These are phyloP conservation scores for Pseudocercospora pini-densiflorae DNA, from an alignment of 2,329 filamentous ascomycete species.

Conservation along the genomic window DNA sequence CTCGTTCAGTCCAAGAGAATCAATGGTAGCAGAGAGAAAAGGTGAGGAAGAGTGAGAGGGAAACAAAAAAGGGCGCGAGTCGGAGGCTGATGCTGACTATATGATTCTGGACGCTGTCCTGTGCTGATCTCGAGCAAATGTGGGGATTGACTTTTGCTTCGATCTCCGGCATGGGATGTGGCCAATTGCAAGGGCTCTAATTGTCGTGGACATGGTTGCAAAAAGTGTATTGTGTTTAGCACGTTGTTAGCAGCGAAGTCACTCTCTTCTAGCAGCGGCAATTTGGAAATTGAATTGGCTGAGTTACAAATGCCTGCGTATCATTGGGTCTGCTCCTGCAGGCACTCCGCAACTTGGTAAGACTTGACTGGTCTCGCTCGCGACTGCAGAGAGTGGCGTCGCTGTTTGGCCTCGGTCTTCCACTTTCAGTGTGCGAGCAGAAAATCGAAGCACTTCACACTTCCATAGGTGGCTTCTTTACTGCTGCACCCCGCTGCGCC, in stretches of 20 bases:
- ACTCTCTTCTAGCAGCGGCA: not conserved
- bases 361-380: not conserved
- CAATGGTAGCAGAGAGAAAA: not conserved
- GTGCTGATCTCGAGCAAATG: conserved; percentile 6
- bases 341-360: not conserved
- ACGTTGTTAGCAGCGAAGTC: not conserved
- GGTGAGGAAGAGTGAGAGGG: not conserved
- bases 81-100: conserved; percentile 8
- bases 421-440: not conserved
- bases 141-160: conserved; percentile 6
- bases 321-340: conserved; percentile 5
- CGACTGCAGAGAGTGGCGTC: not conserved
- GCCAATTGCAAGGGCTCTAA: conserved; percentile 8
- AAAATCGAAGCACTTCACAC: not conserved
- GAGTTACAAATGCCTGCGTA: not conserved
- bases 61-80: not conserved
- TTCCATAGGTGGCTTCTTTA: not conserved
- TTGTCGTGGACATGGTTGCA: not conserved
- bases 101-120: not conserved
- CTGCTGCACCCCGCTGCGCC: not conserved
- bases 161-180: not conserved
- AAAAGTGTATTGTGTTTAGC: not conserved
- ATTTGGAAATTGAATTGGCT: conserved; percentile 2
- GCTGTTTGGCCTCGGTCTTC: conserved; percentile 3
- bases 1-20: not conserved